Evolutionary conservation across 139 green algal species (phyloP), one percentile per base, ranked within the genome.

Genomic region (Chlamydomonas eustigma): DNA sequence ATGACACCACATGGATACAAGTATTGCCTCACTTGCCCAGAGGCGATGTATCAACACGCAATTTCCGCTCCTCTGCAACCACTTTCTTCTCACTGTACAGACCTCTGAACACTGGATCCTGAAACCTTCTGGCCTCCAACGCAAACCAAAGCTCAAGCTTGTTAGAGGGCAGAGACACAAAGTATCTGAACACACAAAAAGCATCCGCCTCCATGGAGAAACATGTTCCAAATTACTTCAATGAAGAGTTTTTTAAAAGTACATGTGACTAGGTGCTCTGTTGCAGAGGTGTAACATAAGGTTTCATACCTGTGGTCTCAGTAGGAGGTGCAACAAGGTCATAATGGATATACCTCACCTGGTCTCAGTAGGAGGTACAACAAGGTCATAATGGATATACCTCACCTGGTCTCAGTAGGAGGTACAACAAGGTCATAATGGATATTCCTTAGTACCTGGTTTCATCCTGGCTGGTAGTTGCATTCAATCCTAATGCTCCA

Each of bases 71-170:
- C 87, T 97, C 92, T 6, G 73, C 65, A 37, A 97, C 85, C 37
- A 97, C 93, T 37, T 79, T 63, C 83, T 97, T 97, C 79, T 97
- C 93, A 28, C 22, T 80, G 83, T 97, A 97, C 39, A 96, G 85
- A 75, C 87, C 78, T 30, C 92, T 79, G 84, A 93, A 95, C 51
- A 71, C 68, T 3, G 68, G 68, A 38, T 75, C 68, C 8, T 89
- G 86, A 78, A 97, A 96, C 32, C 93, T 83, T 51, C 91, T 90
- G 4, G 85, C 82, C 83, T 97, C 93, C 39, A 97, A 73, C 3
- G 92, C 92, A 86, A 97, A 95, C 92, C 92, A 97, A 50, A 97
- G 84, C 90, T 96, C 92, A 39, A 88, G 75, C 78, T 87, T 86
- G 78, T 93, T 93, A 52, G 79, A 51, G 0, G 88, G 93, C 52